A percentile compares a stretch with the other conserved stretches of the same genome.
phyloP scores from a whole-genome alignment of 106 monocot genomes.

The Triglochin maritima region DNA sequence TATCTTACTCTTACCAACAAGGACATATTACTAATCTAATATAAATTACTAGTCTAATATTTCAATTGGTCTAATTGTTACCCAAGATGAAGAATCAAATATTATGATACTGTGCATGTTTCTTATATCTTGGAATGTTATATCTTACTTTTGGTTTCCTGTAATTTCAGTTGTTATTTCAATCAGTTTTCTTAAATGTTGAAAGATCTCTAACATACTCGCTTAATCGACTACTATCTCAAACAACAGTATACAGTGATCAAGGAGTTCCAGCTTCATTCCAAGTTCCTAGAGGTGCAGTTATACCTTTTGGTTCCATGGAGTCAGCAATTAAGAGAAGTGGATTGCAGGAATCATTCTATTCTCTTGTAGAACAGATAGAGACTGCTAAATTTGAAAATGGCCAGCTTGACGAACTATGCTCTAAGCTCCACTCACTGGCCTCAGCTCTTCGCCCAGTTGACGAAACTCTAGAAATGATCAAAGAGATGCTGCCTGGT shows the following conservation, averaged over 20 bases:
- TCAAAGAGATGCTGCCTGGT: slow-evolving; percentile 33
- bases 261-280: slow-evolving; percentile 80
- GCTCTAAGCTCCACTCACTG: slow-evolving; percentile 58
- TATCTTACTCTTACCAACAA: no score
- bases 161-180: no score
- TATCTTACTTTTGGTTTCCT: no score
- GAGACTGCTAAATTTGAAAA: slow-evolving; percentile 46
- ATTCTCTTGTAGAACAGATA: slow-evolving; percentile 42
- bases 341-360: slow-evolving; percentile 42
- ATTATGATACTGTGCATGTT: no score
- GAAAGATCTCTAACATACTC: no score
- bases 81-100: no score
- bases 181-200: no score
- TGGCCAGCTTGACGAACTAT: slow-evolving; percentile 42
- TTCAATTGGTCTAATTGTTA: no score
- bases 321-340: slow-evolving; percentile 52
- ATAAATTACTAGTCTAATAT: no score
- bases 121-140: no score
- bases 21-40: no score
- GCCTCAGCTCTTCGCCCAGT: slow-evolving; percentile 34
- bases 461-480: slow-evolving; percentile 21
- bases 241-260: slow-evolving; percentile 57
- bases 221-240: neutral
- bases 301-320: slow-evolving; percentile 87
- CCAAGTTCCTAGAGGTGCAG: slow-evolving; percentile 54